phyloP scores from a whole-genome alignment of 345 rosid genomes.

The Euphorbia lathyris region DNA sequence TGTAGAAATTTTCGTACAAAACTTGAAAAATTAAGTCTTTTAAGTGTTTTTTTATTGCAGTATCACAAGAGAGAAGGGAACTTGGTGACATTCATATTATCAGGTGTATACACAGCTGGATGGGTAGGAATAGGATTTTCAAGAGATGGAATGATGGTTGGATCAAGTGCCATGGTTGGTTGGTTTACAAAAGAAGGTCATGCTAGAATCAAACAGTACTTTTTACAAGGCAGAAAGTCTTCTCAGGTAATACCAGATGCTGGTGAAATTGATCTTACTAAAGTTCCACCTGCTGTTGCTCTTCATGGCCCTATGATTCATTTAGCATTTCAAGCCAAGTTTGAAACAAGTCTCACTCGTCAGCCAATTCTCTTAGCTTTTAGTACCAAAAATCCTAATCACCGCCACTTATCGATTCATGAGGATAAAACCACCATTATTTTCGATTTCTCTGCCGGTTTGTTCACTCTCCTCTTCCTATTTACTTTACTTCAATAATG shows the following conservation, averaged over 20 bases:
- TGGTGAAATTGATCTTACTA: slow-evolving; percentile 69
- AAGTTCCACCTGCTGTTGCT: slow-evolving; percentile 66
- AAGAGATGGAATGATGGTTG: slow-evolving; percentile 80
- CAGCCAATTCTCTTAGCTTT: slow-evolving; percentile 75
- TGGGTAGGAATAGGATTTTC: slow-evolving; percentile 96
- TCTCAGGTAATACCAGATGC: slow-evolving; percentile 64
- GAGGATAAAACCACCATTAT: slow-evolving; percentile 63
- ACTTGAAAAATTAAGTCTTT: no score
- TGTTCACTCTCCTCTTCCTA: background rate
- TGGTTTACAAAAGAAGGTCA: slow-evolving; percentile 79
- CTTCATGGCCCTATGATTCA: slow-evolving; percentile 73
- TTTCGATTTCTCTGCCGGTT: slow-evolving; percentile 73
- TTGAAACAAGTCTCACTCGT: slow-evolving; percentile 40
- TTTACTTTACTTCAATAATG: no score
- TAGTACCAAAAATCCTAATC: slow-evolving; percentile 50
- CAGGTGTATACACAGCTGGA: slow-evolving; percentile 80
- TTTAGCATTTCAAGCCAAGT: slow-evolving; percentile 74
- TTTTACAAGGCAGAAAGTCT: slow-evolving; percentile 54
- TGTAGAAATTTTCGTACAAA: no score
- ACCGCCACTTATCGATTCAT: slow-evolving; percentile 49
- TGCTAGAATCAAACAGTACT: slow-evolving; percentile 69
- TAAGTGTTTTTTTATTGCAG: slow-evolving; percentile 30
- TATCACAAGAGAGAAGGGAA: slow-evolving; percentile 61
- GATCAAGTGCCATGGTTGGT: slow-evolving; percentile 88
- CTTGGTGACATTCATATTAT: slow-evolving; percentile 60